Evolutionary conservation across 2,329 filamentous ascomycete genomes (phyloP).

Genomic region (Metarhizium guizhouense): DNA sequence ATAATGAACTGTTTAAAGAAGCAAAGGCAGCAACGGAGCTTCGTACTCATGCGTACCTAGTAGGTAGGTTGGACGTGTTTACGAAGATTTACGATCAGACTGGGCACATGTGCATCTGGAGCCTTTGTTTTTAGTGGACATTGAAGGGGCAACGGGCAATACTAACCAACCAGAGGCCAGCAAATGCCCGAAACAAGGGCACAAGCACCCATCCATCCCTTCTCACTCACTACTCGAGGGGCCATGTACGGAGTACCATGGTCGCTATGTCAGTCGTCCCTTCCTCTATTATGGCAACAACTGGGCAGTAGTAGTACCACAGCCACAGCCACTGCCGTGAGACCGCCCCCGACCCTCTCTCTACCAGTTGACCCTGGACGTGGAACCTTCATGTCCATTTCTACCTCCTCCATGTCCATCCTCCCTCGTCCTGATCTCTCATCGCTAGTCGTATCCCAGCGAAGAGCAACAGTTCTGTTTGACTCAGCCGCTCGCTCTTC

Average conservation of each 20-base stretch:
- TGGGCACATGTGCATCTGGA: no score
- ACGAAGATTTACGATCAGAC: neutral
- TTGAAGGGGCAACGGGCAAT: slow-evolving; percentile 1
- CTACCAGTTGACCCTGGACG: neutral
- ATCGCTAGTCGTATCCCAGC: neutral
- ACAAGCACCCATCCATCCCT: neutral
- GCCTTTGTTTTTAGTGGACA: neutral
- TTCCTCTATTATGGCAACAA: neutral
- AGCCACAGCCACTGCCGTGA: no score
- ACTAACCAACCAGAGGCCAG: slow-evolving; percentile 4
- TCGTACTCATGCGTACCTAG: no score
- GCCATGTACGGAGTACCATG: neutral
- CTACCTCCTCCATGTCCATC: neutral
- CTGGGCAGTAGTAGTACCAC: no score
- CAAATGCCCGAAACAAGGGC: neutral
- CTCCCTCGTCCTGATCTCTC: neutral
- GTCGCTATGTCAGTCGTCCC: neutral
- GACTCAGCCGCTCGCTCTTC: slow-evolving; percentile 1
- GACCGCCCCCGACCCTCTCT: no score
- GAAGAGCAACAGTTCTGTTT: neutral
- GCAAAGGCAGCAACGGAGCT: no score
- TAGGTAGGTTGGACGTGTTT: no score
- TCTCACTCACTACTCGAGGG: neutral
- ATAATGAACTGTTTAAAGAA: no score
- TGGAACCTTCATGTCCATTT: neutral